A percentile compares a stretch with the other conserved stretches of the same genome.
These are phyloP conservation scores for Phytophthora hibernalis DNA, from an alignment of 352 stramenopile species.

Conservation along the genomic window DNA sequence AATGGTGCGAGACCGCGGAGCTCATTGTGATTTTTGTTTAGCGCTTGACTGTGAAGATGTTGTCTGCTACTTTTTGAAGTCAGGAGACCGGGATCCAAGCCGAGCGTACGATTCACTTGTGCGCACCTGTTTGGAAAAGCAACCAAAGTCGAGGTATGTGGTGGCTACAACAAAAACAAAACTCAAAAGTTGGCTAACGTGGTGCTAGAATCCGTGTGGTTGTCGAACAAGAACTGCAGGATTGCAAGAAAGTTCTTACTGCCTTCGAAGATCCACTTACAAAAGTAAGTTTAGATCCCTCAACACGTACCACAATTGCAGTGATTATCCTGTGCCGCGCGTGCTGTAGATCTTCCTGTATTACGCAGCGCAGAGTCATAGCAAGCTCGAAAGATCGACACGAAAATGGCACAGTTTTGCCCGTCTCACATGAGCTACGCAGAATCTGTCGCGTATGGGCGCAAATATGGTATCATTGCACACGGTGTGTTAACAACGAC, in stretches of 20 bases:
- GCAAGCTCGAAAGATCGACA: slow-evolving; percentile 70
- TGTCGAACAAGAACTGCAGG: slow-evolving; percentile 61
- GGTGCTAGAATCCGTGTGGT: slow-evolving; percentile 44
- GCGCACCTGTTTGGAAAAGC: slow-evolving; percentile 71
- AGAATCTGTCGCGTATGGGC: slow-evolving; percentile 70
- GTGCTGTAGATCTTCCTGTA: slow-evolving; percentile 59
- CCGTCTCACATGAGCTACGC: slow-evolving; percentile 71
- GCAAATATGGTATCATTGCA: slow-evolving; percentile 81
- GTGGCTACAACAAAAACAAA: background rate
- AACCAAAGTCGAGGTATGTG: slow-evolving; percentile 57
- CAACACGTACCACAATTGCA: background rate
- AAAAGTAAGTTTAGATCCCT: slow-evolving; percentile 38
- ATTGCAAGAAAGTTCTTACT: slow-evolving; percentile 67
- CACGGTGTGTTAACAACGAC: slow-evolving; percentile 79
- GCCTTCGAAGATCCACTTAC: slow-evolving; percentile 69
- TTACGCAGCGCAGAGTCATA: slow-evolving; percentile 57
- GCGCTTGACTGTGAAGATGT: background rate
- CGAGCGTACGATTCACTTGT: slow-evolving; percentile 72
- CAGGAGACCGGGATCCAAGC: slow-evolving; percentile 56
- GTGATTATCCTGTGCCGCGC: background rate
- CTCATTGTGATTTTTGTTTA: background rate
- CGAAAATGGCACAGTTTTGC: slow-evolving; percentile 54
- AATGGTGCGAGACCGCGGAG: slow-evolving; percentile 47
- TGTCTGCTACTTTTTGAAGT: slow-evolving; percentile 36
- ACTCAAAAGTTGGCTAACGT: background rate